Evolutionary conservation across 2,329 filamentous ascomycete genomes (phyloP).

Genomic region (Fusarium caatingaense): DNA sequence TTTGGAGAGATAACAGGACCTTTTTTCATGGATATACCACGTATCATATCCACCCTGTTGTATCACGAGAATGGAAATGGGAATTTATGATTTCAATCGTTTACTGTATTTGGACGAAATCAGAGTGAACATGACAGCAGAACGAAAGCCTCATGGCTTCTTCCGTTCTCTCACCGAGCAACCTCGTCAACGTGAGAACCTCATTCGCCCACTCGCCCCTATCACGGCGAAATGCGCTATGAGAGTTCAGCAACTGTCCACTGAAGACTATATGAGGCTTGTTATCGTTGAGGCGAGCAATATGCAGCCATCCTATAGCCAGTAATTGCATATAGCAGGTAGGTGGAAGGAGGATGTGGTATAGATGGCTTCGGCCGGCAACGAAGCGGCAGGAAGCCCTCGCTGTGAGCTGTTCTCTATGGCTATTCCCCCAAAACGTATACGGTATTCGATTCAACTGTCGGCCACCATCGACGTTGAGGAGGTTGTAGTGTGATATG

Average conservation of each 20-base stretch:
- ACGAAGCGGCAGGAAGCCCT: neutral
- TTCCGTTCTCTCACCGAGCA: neutral
- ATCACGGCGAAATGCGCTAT: constrained; percentile 28
- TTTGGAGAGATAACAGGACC: constrained; percentile 5
- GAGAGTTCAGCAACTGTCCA: constrained; percentile 18
- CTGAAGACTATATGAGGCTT: neutral
- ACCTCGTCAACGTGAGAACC: neutral
- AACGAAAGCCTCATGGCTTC: constrained; percentile 1
- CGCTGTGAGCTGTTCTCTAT: neutral
- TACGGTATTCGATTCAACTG: constrained; percentile 18
- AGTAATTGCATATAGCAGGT: constrained; percentile 2
- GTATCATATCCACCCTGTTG: constrained; percentile 7
- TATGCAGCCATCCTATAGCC: neutral
- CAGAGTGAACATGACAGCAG: neutral
- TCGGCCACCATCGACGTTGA: constrained; percentile 15
- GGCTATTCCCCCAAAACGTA: constrained; percentile 26
- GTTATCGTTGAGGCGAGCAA: neutral
- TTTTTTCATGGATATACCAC: constrained; percentile 38
- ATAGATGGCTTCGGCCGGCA: constrained; percentile 12
- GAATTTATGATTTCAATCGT: constrained; percentile 1
- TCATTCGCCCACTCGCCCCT: constrained; percentile 33
- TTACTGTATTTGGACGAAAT: neutral
- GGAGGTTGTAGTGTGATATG: constrained; percentile 6
- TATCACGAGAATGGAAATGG: constrained; percentile 20
- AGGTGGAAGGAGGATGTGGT: neutral